Evolutionary conservation across 1,284 basidiomycete species (phyloP).

Genomic region (Ceratobasidium sp.): DNA sequence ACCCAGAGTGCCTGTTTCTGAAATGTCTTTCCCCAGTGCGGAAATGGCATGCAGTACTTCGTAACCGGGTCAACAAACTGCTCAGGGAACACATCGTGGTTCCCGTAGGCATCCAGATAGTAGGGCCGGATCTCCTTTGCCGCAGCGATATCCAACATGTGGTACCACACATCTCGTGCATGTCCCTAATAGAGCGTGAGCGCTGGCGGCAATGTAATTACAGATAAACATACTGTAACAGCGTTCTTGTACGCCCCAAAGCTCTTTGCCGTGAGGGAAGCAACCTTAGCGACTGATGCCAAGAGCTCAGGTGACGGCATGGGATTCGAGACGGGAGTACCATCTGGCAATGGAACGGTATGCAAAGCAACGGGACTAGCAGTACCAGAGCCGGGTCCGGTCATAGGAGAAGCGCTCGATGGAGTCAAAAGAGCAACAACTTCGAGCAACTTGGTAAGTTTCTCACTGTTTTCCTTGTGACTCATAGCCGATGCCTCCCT

Average conservation of each 20-base stretch:
- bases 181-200: neutral
- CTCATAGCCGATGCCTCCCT: neutral
- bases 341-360: too few relatives aligned
- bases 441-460: neutral
- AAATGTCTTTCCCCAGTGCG: neutral
- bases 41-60: neutral
- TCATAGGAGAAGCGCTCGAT: neutral
- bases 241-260: neutral
- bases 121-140: neutral
- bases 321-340: neutral
- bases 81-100: neutral
- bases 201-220: neutral
- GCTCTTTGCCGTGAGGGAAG: neutral
- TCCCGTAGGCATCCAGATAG: neutral
- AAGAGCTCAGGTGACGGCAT: conserved; percentile 8
- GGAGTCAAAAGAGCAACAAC: neutral
- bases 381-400: neutral
- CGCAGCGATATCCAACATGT: neutral
- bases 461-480: neutral
- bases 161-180: neutral
- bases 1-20: neutral
- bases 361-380: neutral
- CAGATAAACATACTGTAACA: neutral
- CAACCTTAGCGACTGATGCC: neutral
- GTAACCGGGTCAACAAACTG: neutral